These are phyloP conservation scores for Penicillium diatomitis DNA, from an alignment of 495 filamentous ascomycete genomes.

Conservation along the genomic window DNA sequence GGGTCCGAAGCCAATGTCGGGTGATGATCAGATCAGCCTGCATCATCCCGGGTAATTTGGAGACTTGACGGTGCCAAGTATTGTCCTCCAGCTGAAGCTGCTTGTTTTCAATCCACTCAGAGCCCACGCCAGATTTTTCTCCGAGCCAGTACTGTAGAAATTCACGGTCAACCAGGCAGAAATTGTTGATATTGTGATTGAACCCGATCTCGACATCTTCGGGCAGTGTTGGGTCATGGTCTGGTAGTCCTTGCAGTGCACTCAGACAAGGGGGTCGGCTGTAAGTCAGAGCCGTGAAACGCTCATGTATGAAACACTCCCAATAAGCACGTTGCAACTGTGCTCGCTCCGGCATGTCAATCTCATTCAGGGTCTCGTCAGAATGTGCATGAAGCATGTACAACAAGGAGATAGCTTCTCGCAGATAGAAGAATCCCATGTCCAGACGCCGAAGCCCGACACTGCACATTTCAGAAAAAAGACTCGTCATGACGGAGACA, in stretches of 20 bases:
- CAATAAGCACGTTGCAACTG: slow-evolving; percentile 22
- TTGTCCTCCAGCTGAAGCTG: slow-evolving; percentile 18
- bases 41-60: slow-evolving; percentile 30
- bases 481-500: background rate
- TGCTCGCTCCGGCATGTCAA: slow-evolving; percentile 13
- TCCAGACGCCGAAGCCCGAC: slow-evolving; percentile 4
- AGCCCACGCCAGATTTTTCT: slow-evolving; percentile 11
- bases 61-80: slow-evolving; percentile 20
- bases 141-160: background rate
- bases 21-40: slow-evolving; percentile 47
- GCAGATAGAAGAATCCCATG: slow-evolving; percentile 23
- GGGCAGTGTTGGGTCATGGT: slow-evolving; percentile 14
- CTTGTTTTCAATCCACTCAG: slow-evolving; percentile 20
- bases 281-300: slow-evolving; percentile 20
- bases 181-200: background rate
- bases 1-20: slow-evolving; percentile 44
- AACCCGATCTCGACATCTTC: background rate
- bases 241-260: slow-evolving; percentile 10
- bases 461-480: background rate
- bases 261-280: slow-evolving; percentile 15
- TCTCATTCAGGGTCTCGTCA: slow-evolving; percentile 5
- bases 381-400: slow-evolving; percentile 18
- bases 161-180: background rate
- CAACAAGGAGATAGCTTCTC: slow-evolving; percentile 21
- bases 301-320: slow-evolving; percentile 27